These are phyloP conservation scores for Sphagnum contortum DNA, from an alignment of 225 moss, liverwort and hornwort genomes.

Conservation along the genomic window DNA sequence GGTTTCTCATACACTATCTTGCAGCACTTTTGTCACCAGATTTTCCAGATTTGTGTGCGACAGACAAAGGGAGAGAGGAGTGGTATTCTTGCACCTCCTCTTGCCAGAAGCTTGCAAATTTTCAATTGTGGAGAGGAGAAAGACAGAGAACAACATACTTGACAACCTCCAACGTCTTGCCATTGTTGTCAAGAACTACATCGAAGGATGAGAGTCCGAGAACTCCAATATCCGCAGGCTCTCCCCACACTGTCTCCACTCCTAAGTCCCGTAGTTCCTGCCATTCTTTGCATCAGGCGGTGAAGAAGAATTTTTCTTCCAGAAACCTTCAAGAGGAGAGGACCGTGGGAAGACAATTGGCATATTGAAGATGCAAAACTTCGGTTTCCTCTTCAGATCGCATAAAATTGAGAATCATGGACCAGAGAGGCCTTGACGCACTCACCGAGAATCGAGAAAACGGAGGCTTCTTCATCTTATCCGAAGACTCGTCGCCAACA, in stretches of 20 bases:
- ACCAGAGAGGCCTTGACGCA: not conserved
- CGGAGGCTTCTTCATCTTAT: slow-evolving; percentile 92
- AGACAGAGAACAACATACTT: slow-evolving; percentile 37
- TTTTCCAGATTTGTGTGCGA: too few species aligned
- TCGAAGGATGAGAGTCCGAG: slow-evolving; percentile 67
- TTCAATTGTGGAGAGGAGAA: too few species aligned
- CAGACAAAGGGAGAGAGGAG: too few species aligned
- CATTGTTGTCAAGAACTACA: slow-evolving; percentile 88
- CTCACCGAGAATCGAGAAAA: slow-evolving; percentile 80
- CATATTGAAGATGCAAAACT: not conserved
- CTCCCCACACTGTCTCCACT: slow-evolving; percentile 84
- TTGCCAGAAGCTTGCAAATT: not conserved
- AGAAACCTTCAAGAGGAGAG: not conserved
- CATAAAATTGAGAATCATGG: not conserved
- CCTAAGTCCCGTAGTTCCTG: slow-evolving; percentile 86
- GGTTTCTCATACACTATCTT: not conserved
- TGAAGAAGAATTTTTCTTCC: not conserved
- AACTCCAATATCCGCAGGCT: slow-evolving; percentile 59
- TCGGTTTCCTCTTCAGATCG: not conserved
- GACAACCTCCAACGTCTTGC: slow-evolving; percentile 87
- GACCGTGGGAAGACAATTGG: not conserved
- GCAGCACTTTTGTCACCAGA: too few species aligned
- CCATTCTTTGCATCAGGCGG: not conserved
- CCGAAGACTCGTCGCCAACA: slow-evolving; percentile 79
- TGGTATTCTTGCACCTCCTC: not conserved